A percentile compares a stretch with the other conserved stretches of the same genome.
Evolutionary conservation across 192 early-diverging fungal species (phyloP).

Genomic region (Ramicandelaber brevisporus): DNA sequence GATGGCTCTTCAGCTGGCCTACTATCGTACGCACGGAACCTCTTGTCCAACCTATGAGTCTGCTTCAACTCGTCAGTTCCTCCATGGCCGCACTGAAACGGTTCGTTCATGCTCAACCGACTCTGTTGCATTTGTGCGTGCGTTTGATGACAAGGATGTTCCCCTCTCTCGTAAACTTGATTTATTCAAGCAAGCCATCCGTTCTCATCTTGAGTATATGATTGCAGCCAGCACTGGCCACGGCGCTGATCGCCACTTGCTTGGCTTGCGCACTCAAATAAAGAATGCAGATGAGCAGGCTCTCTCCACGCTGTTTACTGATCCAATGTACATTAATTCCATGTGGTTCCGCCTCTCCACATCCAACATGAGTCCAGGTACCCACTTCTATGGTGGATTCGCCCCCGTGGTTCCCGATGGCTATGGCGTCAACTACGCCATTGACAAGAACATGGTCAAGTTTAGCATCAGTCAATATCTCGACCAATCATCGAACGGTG

Average conservation of each 20-base stretch:
- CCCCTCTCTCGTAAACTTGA: slow-evolving; percentile 16
- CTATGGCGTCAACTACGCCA: slow-evolving; percentile 67
- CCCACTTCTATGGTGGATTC: slow-evolving; percentile 50
- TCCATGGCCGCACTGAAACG: slow-evolving; percentile 82
- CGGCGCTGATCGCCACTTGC: slow-evolving; percentile 80
- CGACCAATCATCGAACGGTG: slow-evolving; percentile 23
- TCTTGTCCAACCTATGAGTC: slow-evolving; percentile 53
- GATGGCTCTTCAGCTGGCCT: slow-evolving; percentile 68
- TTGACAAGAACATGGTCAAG: slow-evolving; percentile 34
- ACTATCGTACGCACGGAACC: slow-evolving; percentile 40
- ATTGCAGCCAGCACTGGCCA: slow-evolving; percentile 41
- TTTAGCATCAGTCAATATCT: slow-evolving; percentile 36
- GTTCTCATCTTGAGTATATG: slow-evolving; percentile 46
- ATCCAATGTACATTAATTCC: slow-evolving; percentile 49
- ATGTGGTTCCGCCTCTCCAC: slow-evolving; percentile 64
- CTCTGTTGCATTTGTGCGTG: slow-evolving; percentile 42
- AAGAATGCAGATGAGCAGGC: slow-evolving; percentile 24
- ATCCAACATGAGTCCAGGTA: slow-evolving; percentile 50
- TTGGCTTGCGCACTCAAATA: slow-evolving; percentile 56
- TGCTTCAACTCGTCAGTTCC: slow-evolving; percentile 39
- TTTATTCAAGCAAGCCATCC: slow-evolving; percentile 33
- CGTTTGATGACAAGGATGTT: slow-evolving; percentile 40
- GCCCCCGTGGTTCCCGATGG: slow-evolving; percentile 64
- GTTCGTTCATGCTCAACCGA: slow-evolving; percentile 57
- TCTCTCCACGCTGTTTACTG: slow-evolving; percentile 48